phyloP scores from a whole-genome alignment of 2,329 filamentous ascomycete species.

The Cryphonectria carpinicola region DNA sequence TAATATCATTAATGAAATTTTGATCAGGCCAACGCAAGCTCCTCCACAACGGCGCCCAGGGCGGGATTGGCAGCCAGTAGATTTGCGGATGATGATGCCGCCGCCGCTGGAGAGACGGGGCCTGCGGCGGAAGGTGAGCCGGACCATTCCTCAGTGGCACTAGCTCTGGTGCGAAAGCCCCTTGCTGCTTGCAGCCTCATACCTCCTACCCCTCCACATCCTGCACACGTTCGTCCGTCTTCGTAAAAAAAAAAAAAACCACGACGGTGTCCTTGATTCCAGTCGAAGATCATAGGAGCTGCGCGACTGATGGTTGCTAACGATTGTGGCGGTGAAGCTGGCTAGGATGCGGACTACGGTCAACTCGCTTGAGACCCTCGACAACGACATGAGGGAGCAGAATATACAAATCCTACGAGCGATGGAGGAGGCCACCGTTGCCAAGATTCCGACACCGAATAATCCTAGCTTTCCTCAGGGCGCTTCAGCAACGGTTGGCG shows the following conservation, averaged over 20 bases:
- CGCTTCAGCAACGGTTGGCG: slow-evolving; percentile 20
- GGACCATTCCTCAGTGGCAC: slow-evolving; percentile 66
- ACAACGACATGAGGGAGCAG: slow-evolving; percentile 29
- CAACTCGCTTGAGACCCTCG: slow-evolving; percentile 27
- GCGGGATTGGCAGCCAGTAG: slow-evolving; percentile 60
- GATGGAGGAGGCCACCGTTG: slow-evolving; percentile 28
- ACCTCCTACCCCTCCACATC: slow-evolving; percentile 28
- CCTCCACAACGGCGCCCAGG: slow-evolving; percentile 39
- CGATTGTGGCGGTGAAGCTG: slow-evolving; percentile 24
- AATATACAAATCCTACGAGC: slow-evolving; percentile 23
- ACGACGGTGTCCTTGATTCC: slow-evolving; percentile 4
- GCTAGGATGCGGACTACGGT: slow-evolving; percentile 29
- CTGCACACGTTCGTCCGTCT: slow-evolving; percentile 23
- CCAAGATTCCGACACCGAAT: slow-evolving; percentile 18
- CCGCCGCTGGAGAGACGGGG: slow-evolving; percentile 36
- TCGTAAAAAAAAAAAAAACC: not conserved
- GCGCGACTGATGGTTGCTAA: slow-evolving; percentile 21
- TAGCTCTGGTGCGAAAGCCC: slow-evolving; percentile 68
- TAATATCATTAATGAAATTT: not conserved
- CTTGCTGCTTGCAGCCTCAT: slow-evolving; percentile 46
- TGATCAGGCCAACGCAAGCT: slow-evolving; percentile 50
- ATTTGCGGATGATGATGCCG: slow-evolving; percentile 47
- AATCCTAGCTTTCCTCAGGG: not conserved
- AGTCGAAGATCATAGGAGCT: slow-evolving; percentile 12
- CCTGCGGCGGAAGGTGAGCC: slow-evolving; percentile 58